Percentiles rank a stretch among this genome's conserved stretches.
Conservation (phyloP, 1,284 basidiomycete species). For the Naganishia albida region DNA sequence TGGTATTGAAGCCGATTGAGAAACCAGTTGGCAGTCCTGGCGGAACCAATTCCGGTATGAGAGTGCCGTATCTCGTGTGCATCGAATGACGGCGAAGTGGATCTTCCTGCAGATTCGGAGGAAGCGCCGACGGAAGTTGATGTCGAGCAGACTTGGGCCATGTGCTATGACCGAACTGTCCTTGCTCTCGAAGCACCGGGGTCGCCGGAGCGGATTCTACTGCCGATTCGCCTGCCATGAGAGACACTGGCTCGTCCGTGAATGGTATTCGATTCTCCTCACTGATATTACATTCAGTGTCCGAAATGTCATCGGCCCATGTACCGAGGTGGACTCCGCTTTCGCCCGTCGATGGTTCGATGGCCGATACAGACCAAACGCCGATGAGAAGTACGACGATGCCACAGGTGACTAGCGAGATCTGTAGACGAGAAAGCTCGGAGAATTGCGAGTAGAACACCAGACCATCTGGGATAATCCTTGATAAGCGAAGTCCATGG, state of each 20-base stretch:
- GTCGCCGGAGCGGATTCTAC: conserved; percentile 16
- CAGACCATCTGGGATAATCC: conserved; percentile 62
- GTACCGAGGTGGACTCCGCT: conserved; percentile 53
- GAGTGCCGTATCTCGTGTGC: conserved; percentile 45
- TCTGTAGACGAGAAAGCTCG: conserved; percentile 67
- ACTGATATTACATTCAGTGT: conserved; percentile 36
- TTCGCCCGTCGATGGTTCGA: conserved; percentile 46
- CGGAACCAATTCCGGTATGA: conserved; percentile 50
- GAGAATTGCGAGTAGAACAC: conserved; percentile 90
- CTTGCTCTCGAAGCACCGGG: conserved; percentile 4
- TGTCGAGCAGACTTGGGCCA: conserved; percentile 25
- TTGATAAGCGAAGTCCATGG: background rate
- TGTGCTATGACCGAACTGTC: conserved; percentile 11
- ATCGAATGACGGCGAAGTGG: conserved; percentile 17
- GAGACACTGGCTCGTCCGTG: conserved; percentile 34
- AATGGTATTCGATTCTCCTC: conserved; percentile 37
- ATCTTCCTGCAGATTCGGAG: conserved; percentile 23
- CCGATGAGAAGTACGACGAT: conserved; percentile 78
- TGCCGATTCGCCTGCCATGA: conserved; percentile 26
- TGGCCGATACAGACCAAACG: conserved; percentile 76
- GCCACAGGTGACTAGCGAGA: conserved; percentile 74
- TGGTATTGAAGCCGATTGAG: conserved; percentile 53
- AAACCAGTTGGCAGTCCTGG: conserved; percentile 48
- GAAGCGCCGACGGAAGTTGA: conserved; percentile 18
- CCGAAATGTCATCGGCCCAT: conserved; percentile 48